phyloP scores from a whole-genome alignment of 1,284 basidiomycete species.

The Trichosporon ovoides region DNA sequence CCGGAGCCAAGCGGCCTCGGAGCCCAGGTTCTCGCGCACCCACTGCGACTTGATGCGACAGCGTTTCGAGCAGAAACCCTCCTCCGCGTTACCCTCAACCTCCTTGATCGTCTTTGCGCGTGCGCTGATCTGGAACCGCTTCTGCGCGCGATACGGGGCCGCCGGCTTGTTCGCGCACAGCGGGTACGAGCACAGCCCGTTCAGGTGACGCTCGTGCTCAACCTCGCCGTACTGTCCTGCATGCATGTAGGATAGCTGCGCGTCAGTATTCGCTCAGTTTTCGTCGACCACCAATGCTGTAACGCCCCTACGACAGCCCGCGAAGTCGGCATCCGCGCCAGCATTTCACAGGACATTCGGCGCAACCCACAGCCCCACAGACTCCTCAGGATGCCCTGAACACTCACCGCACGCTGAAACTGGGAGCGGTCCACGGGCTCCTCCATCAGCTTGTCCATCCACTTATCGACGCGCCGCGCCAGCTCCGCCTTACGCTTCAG shows the following conservation, averaged over 20 bases:
- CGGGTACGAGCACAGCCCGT: conserved; percentile 37
- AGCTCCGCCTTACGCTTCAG: conserved; percentile 10
- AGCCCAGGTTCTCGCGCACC: conserved; percentile 26
- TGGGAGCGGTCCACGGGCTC: conserved; percentile 11
- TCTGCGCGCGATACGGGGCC: conserved; percentile 24
- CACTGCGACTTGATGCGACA: conserved; percentile 29
- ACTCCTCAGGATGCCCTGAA: background rate
- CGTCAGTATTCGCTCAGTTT: background rate
- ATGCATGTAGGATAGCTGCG: conserved; percentile 24
- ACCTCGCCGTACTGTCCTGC: conserved; percentile 31
- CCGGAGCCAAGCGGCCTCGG: conserved; percentile 34
- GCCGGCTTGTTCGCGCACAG: conserved; percentile 29
- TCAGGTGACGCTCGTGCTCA: conserved; percentile 40
- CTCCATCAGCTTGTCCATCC: conserved; percentile 21
- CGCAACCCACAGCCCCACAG: no score
- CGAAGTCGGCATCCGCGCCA: background rate
- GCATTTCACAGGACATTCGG: background rate
- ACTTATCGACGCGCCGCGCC: conserved; percentile 17
- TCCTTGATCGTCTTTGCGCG: conserved; percentile 27
- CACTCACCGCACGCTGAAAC: conserved; percentile 16
- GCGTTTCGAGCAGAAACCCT: conserved; percentile 31
- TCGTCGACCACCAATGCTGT: background rate
- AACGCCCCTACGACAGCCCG: background rate
- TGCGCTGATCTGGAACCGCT: conserved; percentile 28
- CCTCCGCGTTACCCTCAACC: conserved; percentile 33